Percentiles rank a stretch among this genome's conserved stretches.
These are phyloP conservation scores for Aspergillus kassunensis DNA, from an alignment of 495 filamentous ascomycete genomes.

Conservation along the genomic window DNA sequence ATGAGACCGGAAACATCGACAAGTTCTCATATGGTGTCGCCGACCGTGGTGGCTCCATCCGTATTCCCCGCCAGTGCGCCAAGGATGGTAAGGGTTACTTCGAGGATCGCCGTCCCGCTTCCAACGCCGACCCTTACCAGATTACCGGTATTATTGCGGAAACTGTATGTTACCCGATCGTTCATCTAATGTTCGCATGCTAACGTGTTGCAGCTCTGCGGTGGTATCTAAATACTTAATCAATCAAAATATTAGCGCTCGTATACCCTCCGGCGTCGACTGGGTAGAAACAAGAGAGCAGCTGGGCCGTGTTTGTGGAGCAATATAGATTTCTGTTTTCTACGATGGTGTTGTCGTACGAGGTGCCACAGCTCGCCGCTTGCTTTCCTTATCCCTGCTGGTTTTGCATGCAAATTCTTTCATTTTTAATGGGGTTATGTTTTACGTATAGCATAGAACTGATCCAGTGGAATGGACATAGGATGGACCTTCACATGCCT, in stretches of 20 bases:
- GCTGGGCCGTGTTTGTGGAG: slow-evolving; percentile 38
- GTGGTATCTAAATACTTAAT: slow-evolving; percentile 36
- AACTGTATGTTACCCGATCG: slow-evolving; percentile 41
- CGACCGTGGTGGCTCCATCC: slow-evolving; percentile 90
- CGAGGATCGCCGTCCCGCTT: slow-evolving; percentile 91
- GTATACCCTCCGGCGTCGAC: slow-evolving; percentile 48
- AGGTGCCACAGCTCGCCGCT: slow-evolving; percentile 24
- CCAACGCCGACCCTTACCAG: slow-evolving; percentile 95
- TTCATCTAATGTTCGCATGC: not conserved
- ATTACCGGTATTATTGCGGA: slow-evolving; percentile 91
- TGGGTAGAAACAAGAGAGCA: slow-evolving; percentile 39
- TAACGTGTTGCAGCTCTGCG: slow-evolving; percentile 31
- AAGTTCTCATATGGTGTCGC: slow-evolving; percentile 93
- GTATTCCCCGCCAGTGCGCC: slow-evolving; percentile 85
- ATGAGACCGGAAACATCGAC: slow-evolving; percentile 94
- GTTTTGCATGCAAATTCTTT: slow-evolving; percentile 24
- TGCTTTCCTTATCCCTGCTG: slow-evolving; percentile 22
- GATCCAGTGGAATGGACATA: slow-evolving; percentile 18
- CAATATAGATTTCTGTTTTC: slow-evolving; percentile 30
- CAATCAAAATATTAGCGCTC: slow-evolving; percentile 37
- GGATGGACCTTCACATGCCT: not conserved
- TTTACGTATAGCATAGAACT: slow-evolving; percentile 29
- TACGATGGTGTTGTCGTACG: slow-evolving; percentile 14
- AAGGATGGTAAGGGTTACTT: slow-evolving; percentile 98
- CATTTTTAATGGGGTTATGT: slow-evolving; percentile 27